Base-by-base conservation (phyloP, 2,329 filamentous ascomycete species). In the Penicillium sp. region DNA sequence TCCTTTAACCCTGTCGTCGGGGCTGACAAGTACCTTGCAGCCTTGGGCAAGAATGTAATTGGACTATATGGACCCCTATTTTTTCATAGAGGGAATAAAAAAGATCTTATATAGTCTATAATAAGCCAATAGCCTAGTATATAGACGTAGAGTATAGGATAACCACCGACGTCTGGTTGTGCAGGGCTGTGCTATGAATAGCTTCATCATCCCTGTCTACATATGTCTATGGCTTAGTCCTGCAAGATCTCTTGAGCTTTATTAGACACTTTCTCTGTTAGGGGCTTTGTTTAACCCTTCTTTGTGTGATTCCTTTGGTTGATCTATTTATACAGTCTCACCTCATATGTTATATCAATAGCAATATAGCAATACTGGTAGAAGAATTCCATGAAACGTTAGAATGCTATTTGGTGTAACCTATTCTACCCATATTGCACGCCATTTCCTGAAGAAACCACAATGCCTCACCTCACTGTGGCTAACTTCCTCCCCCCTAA, bases 161-260 rank as follows among this genome's bases (percentile, higher is more conserved):
- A 48, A 48, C 32, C 31, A 34, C 45, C 45, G 39, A 48, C 32
- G 35, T 6, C 12, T 33, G 38, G 45, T 35, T n/a, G 45, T 34
- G 38, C 38, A 43, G 24, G n/a, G 9, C 26, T 37, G 24, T 48
- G 19, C 38, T 43, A 43, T 48, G 45, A 48, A 48, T 48, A 43
- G 39, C 38, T 15, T 35, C 31, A 43, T 34, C 22, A 42, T 35
- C 45, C 45, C 22, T 43, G 45, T 42, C 31, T 7, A 24, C 22
- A 7, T 24, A 6, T 43, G 15, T 32, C 24, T 31, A 26, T 48
- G 37, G 22, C 8, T 34, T 32, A 10, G 34, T 35, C 31, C 15
- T 43, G 37, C 4, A 32, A 6, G 35, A 26, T 19, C 6, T 39
- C 1, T 13, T 19, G 10, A 28, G 15, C 17, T 41, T 24, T 22